phyloP scores from a whole-genome alignment of 768 basidiomycete species.

The Hydnomerulius pinastri region DNA sequence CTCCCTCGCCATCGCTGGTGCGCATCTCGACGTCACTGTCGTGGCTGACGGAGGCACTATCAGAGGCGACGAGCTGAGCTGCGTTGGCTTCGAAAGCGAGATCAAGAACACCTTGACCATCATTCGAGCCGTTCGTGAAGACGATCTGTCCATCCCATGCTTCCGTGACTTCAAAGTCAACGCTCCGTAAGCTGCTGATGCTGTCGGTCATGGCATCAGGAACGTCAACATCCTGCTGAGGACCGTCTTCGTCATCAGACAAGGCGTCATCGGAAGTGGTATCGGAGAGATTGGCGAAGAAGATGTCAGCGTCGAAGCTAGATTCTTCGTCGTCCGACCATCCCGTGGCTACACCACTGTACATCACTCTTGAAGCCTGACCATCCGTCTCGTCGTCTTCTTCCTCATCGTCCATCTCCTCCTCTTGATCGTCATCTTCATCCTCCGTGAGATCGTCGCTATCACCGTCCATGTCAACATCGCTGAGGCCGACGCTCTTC shows the following conservation, averaged over 20 bases:
- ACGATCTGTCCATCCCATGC: conserved; percentile 77
- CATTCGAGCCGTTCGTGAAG: conserved; percentile 63
- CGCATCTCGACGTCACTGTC: conserved; percentile 53
- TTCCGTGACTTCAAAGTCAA: conserved; percentile 62
- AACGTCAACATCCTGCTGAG: conserved; percentile 40
- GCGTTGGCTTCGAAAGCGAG: conserved; percentile 70
- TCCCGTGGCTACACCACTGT: conserved; percentile 67
- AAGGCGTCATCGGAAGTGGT: conserved; percentile 39
- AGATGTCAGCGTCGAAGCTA: conserved; percentile 79
- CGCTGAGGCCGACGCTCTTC: conserved; percentile 65
- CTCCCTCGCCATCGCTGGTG: conserved; percentile 38
- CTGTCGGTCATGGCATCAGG: conserved; percentile 26
- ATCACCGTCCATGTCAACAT: conserved; percentile 66
- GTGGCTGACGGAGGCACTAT: conserved; percentile 48
- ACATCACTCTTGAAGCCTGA: conserved; percentile 39
- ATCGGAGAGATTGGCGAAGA: conserved; percentile 78
- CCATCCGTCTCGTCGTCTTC: conserved; percentile 52
- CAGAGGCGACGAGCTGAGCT: conserved; percentile 50
- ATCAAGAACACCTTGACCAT: conserved; percentile 56
- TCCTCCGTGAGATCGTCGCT: conserved; percentile 58
- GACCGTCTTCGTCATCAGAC: conserved; percentile 47
- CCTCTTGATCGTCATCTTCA: conserved; percentile 54
- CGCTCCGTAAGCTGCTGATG: conserved; percentile 36
- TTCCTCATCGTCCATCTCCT: conserved; percentile 40
- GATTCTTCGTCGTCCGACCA: conserved; percentile 83